Base-by-base conservation (phyloP, 192 early-diverging fungal species). In the Gonapodya prolifera region DNA sequence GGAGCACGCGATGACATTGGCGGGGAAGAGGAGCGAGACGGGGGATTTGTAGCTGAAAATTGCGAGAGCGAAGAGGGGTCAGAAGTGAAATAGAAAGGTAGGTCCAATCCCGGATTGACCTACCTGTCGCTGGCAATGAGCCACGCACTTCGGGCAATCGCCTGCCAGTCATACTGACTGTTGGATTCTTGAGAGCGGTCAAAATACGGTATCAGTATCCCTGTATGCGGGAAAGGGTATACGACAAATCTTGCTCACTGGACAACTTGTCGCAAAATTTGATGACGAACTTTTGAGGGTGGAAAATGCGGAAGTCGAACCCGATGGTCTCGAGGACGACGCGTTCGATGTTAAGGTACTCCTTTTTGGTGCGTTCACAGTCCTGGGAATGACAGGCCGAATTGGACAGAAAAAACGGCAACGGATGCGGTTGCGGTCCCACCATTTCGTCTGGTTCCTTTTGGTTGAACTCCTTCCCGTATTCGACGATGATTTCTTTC, bases 291-390 rank as follows among this genome's bases (percentile, higher is more conserved):
- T 86, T 82, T 77, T 92, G 91, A 8, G 94, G 90, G 70, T 92
- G 91, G 18, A 81, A 79, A 2, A 93, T 87, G 70, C 91, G 91
- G 80, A 95, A 95, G 79, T 93, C 91, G 83, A 92, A 95, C 34
- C 92, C 90, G 35, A 94, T 83, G 1, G 89, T 89, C 75, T 94
- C 92, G 34, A 95, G 80, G n/a, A 95, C 80, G 78, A 88, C 79
- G 77, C 90, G 86, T 76, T 95, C 94, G 45, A 85, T 87, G 2
- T 85, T 81, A 75, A 93, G 8, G 23, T 61, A 61, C 23, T 61
- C 8, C 8, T 8, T 8, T 61, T 61, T 61, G 45, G 23, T 8
- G 45, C 45, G 45, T 8, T 61, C 45, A 23, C 8, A 8, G 45
- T 61, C 45, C 45, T 61, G 45, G 8, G 45, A 23, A 23, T 8